Evolutionary conservation across 345 rosid species (phyloP).

Genomic region (Eucalyptus polybractea): DNA sequence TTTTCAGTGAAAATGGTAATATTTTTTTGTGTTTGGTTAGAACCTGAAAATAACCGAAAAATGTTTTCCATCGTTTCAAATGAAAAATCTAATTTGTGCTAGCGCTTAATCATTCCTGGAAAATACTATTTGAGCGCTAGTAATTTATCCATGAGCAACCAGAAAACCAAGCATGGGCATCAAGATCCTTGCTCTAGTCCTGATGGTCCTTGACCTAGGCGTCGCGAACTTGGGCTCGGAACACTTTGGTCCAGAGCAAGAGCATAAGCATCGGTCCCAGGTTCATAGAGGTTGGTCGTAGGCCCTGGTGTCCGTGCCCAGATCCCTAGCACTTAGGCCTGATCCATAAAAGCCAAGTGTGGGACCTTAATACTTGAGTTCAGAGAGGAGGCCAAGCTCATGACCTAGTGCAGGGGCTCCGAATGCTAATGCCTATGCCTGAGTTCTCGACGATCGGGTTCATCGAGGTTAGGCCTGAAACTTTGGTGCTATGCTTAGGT

Average conservation of each 20-base stretch:
- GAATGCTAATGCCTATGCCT: neutral
- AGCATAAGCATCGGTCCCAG: neutral
- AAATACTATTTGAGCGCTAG: neutral
- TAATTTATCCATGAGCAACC: rapidly evolving
- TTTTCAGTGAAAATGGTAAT: too few species aligned
- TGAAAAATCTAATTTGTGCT: too few species aligned
- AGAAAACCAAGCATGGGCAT: neutral
- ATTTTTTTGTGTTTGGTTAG: neutral
- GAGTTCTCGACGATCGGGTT: rapidly evolving
- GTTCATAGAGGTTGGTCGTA: rapidly evolving
- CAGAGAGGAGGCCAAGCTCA: rapidly evolving
- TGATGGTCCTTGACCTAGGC: neutral
- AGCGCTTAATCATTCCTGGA: too few species aligned
- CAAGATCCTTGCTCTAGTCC: neutral
- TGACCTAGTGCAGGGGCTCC: rapidly evolving
- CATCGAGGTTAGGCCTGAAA: rapidly evolving
- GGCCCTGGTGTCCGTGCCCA: rapidly evolving
- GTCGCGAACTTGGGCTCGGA: rapidly evolving
- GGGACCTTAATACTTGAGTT: rapidly evolving
- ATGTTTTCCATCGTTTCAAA: neutral
- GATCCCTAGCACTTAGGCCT: neutral
- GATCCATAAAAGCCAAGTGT: neutral
- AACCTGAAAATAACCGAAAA: rapidly evolving
- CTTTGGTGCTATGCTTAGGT: neutral
- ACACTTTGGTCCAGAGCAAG: neutral